Conservation (phyloP, 495 filamentous ascomycete genomes). For the Coniosporium apollinis region DNA sequence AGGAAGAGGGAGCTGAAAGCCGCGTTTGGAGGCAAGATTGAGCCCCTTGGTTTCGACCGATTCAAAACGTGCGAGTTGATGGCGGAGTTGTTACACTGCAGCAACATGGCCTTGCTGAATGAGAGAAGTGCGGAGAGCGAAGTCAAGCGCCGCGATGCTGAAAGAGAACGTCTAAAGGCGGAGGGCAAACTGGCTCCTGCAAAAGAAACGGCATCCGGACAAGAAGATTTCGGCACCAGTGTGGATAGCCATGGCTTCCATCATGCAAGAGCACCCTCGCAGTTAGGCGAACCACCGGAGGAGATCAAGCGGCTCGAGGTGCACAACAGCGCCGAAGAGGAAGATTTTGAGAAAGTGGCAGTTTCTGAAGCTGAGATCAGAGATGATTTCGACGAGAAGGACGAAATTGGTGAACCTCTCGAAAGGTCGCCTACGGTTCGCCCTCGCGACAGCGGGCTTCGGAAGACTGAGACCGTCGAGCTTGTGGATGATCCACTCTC, state of each 20-base stretch:
- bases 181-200: conserved; percentile 42
- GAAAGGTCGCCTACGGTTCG: too few species aligned
- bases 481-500: too few species aligned
- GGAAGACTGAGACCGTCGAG: too few species aligned
- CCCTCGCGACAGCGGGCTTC: too few species aligned
- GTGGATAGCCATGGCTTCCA: conserved; percentile 29
- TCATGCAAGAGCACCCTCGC: conserved; percentile 24
- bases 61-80: conserved; percentile 99
- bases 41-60: conserved; percentile 89
- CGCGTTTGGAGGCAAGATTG: conserved; percentile 79
- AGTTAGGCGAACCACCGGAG: conserved; percentile 26
- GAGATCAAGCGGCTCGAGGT: conserved; percentile 40
- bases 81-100: conserved; percentile 94
- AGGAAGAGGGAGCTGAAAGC: conserved; percentile 53
- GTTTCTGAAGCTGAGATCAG: conserved; percentile 43
- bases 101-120: conserved; percentile 95
- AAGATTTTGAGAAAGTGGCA: conserved; percentile 86
- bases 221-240: conserved; percentile 26
- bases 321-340: conserved; percentile 68
- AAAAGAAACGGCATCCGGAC: conserved; percentile 21
- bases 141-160: conserved; percentile 61
- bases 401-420: too few species aligned
- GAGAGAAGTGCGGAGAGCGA: conserved; percentile 82
- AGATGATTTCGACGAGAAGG: conserved; percentile 31
- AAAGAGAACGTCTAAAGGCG: conserved; percentile 58